A percentile compares a stretch with the other conserved stretches of the same genome.
Conservation (phyloP, 108 stramenopile genomes). For the Cyclotella kingstonii region DNA sequence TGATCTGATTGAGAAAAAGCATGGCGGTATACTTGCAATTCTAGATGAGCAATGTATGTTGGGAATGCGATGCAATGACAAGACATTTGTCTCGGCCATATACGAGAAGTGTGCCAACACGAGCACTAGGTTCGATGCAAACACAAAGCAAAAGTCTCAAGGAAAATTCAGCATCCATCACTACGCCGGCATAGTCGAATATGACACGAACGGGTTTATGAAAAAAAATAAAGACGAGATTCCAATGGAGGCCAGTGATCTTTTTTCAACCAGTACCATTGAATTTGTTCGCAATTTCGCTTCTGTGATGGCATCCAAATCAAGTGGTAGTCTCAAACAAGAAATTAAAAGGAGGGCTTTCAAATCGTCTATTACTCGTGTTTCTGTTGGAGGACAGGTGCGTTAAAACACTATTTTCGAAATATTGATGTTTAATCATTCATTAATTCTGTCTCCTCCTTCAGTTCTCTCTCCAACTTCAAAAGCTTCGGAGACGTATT, state of each 20-base stretch:
- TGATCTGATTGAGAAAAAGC: slow-evolving; percentile 81
- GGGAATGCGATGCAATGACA: slow-evolving; percentile 51
- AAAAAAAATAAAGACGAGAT: slow-evolving; percentile 93
- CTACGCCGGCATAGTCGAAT: slow-evolving; percentile 87
- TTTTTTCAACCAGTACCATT: slow-evolving; percentile 48
- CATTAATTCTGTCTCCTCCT: slow-evolving; percentile 17
- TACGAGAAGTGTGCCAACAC: slow-evolving; percentile 57
- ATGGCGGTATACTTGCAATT: slow-evolving; percentile 65
- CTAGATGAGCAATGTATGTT: slow-evolving; percentile 79
- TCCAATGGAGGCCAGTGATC: slow-evolving; percentile 79
- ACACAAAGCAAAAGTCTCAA: slow-evolving; percentile 54
- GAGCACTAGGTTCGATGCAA: slow-evolving; percentile 46
- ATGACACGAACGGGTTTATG: slow-evolving; percentile 70
- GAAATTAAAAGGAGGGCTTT: neutral
- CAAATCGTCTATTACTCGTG: neutral
- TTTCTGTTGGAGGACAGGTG: neutral
- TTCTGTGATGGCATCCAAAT: slow-evolving; percentile 17
- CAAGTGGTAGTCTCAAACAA: slow-evolving; percentile 3
- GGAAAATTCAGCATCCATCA: slow-evolving; percentile 80
- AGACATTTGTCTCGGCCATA: slow-evolving; percentile 52
- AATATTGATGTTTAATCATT: neutral
- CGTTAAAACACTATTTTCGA: neutral
- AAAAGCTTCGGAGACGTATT: slow-evolving; percentile 81
- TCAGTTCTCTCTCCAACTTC: slow-evolving; percentile 90
- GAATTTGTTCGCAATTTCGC: slow-evolving; percentile 28